Percentiles rank a stretch among this genome's conserved stretches.
phyloP scores from a whole-genome alignment of 2,329 filamentous ascomycete species.

The Fusarium phyllophilum region DNA sequence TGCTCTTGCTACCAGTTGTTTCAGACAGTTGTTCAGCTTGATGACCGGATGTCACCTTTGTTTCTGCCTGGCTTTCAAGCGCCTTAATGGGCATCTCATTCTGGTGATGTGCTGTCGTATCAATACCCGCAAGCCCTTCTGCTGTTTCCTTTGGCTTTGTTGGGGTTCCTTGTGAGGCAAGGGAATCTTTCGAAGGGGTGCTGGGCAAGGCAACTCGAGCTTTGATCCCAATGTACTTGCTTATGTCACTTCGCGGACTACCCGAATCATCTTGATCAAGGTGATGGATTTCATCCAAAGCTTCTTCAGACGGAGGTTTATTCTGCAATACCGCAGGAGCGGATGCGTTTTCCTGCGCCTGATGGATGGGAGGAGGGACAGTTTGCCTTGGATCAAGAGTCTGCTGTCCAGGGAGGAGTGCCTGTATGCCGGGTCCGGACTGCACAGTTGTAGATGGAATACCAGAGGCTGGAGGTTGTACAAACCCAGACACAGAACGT shows the following conservation, averaged over 20 bases:
- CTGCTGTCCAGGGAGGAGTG: not conserved
- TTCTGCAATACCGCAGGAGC: constrained; percentile 35
- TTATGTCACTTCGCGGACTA: constrained; percentile 16
- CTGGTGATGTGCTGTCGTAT: not conserved
- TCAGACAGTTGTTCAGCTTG: not conserved
- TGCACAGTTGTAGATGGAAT: constrained; percentile 3
- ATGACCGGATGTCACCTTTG: not conserved
- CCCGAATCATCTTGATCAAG: not conserved
- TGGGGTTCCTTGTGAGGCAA: not conserved
- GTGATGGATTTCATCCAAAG: constrained; percentile 17
- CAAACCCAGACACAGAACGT: constrained; percentile 4
- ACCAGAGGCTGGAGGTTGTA: not conserved
- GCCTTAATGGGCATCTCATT: not conserved
- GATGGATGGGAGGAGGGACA: not conserved
- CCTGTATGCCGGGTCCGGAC: not conserved
- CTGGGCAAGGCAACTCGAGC: constrained; percentile 40
- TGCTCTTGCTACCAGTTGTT: not conserved
- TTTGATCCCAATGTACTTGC: constrained; percentile 6
- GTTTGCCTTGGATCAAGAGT: not conserved
- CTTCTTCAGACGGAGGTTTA: constrained; percentile 47
- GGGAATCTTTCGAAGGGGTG: constrained; percentile 10
- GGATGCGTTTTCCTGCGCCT: not conserved
- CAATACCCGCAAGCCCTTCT: not conserved
- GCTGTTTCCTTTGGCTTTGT: not conserved
- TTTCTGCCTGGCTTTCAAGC: not conserved